Percentiles rank a stretch among this genome's conserved stretches.
These are phyloP conservation scores for Boletus chippewaensis DNA, from an alignment of 1,284 basidiomycete genomes.

Conservation along the genomic window DNA sequence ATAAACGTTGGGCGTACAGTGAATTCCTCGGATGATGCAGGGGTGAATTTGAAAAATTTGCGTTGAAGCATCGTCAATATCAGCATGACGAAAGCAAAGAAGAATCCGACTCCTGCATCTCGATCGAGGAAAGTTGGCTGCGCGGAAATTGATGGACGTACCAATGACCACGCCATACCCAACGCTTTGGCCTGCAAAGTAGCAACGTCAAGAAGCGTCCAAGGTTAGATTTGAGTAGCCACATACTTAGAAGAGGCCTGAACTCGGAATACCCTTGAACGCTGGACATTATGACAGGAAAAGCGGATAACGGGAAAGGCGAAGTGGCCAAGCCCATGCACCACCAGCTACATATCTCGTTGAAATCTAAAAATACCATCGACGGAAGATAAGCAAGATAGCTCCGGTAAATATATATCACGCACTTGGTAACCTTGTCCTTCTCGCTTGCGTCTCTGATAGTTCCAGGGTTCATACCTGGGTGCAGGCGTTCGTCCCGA, in stretches of 20 bases:
- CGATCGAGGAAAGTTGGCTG: not conserved
- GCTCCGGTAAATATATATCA: too few species aligned
- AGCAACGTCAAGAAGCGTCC: not conserved
- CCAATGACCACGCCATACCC: constrained; percentile 48
- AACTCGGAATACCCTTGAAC: constrained; percentile 22
- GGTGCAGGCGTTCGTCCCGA: too few species aligned
- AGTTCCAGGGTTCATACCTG: too few species aligned
- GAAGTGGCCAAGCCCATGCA: not conserved
- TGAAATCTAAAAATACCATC: not conserved
- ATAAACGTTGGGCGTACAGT: constrained; percentile 30
- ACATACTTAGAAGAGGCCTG: constrained; percentile 22
- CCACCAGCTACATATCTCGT: constrained; percentile 1
- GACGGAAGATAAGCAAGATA: not conserved
- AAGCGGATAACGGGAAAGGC: not conserved
- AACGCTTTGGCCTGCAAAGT: constrained; percentile 36
- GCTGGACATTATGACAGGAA: constrained; percentile 13
- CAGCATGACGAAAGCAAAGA: constrained; percentile 45
- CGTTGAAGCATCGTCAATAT: constrained; percentile 40
- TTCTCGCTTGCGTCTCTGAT: too few species aligned
- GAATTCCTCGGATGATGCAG: constrained; percentile 51
- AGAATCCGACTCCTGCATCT: constrained; percentile 42
- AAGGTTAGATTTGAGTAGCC: not conserved
- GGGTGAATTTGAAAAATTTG: constrained; percentile 44
- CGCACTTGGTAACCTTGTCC: too few species aligned
- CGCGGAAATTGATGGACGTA: constrained; percentile 16